phyloP scores from a whole-genome alignment of 805 yeast species.

The Myxozyma mucilagina region DNA sequence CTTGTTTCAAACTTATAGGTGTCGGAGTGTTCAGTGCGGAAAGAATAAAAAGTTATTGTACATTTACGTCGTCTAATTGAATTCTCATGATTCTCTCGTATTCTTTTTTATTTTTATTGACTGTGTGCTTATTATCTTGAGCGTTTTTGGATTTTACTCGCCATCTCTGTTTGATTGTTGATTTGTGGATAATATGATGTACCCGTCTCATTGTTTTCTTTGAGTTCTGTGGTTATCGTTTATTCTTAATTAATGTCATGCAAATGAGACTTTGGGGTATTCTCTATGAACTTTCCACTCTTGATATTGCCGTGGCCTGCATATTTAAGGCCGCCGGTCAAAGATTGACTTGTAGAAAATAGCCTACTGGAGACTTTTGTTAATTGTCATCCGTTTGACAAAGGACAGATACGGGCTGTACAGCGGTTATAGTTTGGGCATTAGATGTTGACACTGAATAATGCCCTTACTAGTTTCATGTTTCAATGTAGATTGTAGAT shows the following conservation, averaged over 20 bases:
- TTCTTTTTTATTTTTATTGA: neutral
- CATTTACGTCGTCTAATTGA: constrained; percentile 11
- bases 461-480: too few relatives aligned
- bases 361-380: constrained; percentile 34
- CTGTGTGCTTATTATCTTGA: neutral
- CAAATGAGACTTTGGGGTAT: neutral
- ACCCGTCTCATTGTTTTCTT: neutral
- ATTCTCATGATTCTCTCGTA: neutral
- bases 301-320: neutral
- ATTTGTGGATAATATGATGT: neutral
- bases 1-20: neutral
- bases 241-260: neutral
- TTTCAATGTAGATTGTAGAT: too few relatives aligned
- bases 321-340: constrained; percentile 1
- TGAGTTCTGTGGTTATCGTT: neutral
- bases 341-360: constrained; percentile 1
- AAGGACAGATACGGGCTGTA: constrained; percentile 35
- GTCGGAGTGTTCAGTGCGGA: constrained; percentile 4
- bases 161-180: neutral
- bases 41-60: constrained; percentile 7
- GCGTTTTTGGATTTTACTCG: neutral
- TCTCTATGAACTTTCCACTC: constrained; percentile 1
- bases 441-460: too few relatives aligned
- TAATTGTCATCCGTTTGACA: constrained; percentile 15
- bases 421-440: constrained; percentile 5